Evolutionary conservation across 1,284 basidiomycete species (phyloP), one percentile per base, ranked within the genome.

Genomic region (Xerocomus amazonicus): DNA sequence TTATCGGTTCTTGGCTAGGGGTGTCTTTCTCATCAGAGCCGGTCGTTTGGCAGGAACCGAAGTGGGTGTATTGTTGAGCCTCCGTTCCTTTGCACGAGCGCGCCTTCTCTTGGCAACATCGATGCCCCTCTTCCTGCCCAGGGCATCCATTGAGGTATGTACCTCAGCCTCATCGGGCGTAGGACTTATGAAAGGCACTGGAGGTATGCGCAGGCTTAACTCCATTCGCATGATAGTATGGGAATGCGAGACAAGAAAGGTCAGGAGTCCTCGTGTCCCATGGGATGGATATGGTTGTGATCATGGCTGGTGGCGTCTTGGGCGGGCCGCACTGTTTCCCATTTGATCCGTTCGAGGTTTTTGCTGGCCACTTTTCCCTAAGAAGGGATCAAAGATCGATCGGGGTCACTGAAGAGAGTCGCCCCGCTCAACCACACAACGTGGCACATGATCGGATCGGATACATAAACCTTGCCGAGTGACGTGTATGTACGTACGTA

Each of bases 161-260:
- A 19, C 27, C 46, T 32, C 16, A 42, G 13, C 31, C 39, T 48
- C 10, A 57, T 41, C 43, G 12, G 26, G 19, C 19, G 19, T 81
- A 77, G 82, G 80, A 80, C 70, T 84, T 38, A 71, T 74, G 16
- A 67, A 77, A 37, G 80, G 84, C 50, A 77, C 45, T 83, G 83
- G 80, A 81, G 78, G 0, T 83, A 82, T 56, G 80, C 78, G 0
- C 79, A 81, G 76, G 79, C 52, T 56, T 84, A 31, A 58, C 69
- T 1, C 75, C 79, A 5, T 71, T 80, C 44, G 60, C 67, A 36
- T 48, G 62, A 48, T 47, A 8, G 9, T 8, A 63, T 28, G 57
- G 58, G 23, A 36, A 60, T 31, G 44, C 56, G 13, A 34, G 56
- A 7, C 52, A 60, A 8, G 61, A 68, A 23, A 68, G 69, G 46